Evolutionary conservation across 306 rosid species (phyloP), one percentile per base, ranked within the genome.

Genomic region (Inga leiocalycina): DNA sequence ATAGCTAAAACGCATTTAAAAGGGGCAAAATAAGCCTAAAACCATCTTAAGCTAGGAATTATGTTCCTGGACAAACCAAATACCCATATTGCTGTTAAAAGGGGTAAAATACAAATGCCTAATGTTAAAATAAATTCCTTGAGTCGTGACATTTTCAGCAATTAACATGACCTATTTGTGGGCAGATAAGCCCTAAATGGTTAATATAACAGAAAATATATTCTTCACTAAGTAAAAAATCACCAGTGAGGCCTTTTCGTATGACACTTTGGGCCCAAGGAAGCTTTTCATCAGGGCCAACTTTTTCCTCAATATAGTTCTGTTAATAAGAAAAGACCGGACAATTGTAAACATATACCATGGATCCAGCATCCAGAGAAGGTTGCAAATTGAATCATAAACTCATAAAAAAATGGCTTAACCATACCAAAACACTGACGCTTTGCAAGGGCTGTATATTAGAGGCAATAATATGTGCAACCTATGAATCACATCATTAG

Each of bases 231-330:
- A n/a, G 67, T 57, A 14, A 85, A 84, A 32, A 81, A 85, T 87
- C 84, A 92, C 99, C 97, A 75, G 81, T 62, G 78, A 96, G 88
- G 77, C 98, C 99, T 81, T 84, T 96, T 74, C 71, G 83, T 27
- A 92, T 78, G 78, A 62, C 83, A 80, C 81, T 43, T 81, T 85
- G 85, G 67, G 20, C 87, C 97, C 97, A 93, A 78, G 84, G 56
- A 83, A 87, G 79, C 77, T 80, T 85, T 84, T 86, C 98, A 69
- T 85, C 86, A 10, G 88, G 90, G 71, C 93, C 8, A 79, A 83
- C 84, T 71, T 27, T 0, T 27, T 27, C 0, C 0, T 27, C 0
- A 27, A 0, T 0, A 0, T 27, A 0, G n/a, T n/a, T n/a, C n/a
- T n/a, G n/a, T n/a, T n/a, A n/a, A n/a, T n/a, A n/a, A n/a, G n/a